A percentile compares a stretch with the other conserved stretches of the same genome.
Conservation (phyloP, 768 basidiomycete genomes). For the Phylloporus arenicola region DNA sequence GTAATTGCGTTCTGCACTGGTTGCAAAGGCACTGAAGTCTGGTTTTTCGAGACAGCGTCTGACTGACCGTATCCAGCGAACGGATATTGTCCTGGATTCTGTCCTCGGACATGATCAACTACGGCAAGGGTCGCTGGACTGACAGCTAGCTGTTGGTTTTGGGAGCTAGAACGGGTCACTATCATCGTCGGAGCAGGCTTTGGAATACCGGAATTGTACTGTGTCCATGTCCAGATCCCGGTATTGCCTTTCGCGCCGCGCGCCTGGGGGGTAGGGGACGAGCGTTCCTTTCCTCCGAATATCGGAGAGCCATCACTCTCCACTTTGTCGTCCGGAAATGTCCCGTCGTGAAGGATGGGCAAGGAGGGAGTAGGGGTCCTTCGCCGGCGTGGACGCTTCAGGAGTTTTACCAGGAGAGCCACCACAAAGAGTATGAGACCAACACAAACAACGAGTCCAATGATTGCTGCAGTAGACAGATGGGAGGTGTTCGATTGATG, state of each 20-base stretch:
- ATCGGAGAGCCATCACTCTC: slow-evolving; percentile 59
- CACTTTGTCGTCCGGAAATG: slow-evolving; percentile 41
- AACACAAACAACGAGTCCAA: slow-evolving; percentile 49
- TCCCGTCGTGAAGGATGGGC: slow-evolving; percentile 61
- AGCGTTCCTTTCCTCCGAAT: slow-evolving; percentile 71
- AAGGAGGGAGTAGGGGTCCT: slow-evolving; percentile 65
- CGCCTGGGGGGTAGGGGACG: slow-evolving; percentile 30
- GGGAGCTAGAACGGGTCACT: slow-evolving; percentile 22
- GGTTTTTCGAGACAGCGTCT: slow-evolving; percentile 18
- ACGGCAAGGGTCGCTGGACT: slow-evolving; percentile 6
- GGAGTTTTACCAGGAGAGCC: slow-evolving; percentile 44
- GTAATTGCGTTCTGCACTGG: slow-evolving; percentile 39
- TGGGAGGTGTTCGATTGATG: slow-evolving; percentile 23
- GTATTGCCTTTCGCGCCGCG: slow-evolving; percentile 36
- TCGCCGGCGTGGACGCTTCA: slow-evolving; percentile 45
- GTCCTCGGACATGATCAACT: slow-evolving; percentile 9
- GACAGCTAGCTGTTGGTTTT: slow-evolving; percentile 6
- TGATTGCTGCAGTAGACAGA: slow-evolving; percentile 45
- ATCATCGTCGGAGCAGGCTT: slow-evolving; percentile 22
- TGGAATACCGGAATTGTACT: slow-evolving; percentile 40
- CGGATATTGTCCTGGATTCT: slow-evolving; percentile 13
- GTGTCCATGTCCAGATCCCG: slow-evolving; percentile 53
- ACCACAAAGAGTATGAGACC: slow-evolving; percentile 44
- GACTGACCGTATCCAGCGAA: slow-evolving; percentile 26
- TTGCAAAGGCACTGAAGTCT: slow-evolving; percentile 31